Evolutionary conservation across 1,139 yeast genomes (phyloP), one percentile per base, ranked within the genome.

Genomic region (Entelexis paramagnoliae): DNA sequence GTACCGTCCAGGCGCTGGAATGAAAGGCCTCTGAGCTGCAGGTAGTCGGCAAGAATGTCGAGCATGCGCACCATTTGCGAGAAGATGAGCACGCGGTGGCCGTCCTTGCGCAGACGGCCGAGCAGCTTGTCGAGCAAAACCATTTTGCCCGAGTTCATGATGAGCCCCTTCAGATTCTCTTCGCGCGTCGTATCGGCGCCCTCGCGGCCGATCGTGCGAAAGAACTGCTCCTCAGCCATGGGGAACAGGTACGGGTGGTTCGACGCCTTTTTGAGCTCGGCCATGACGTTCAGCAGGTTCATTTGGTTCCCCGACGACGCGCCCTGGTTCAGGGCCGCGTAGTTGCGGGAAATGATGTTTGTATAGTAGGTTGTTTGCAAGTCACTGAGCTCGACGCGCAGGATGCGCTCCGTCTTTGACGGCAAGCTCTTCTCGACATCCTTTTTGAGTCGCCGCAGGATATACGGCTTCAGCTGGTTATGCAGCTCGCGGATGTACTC

Each of bases 61-160:
- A 91, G 74, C 79, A 91, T 88, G 62, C 96, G 75, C 33, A 91
- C 98, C 99, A 91, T 91, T 66, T 91, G 99, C 19, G 95, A 83
- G 68, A 91, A 91, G 55, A 91, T 89, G 52, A 91, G 74, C 2
- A 91, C 98, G 58, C 99, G 75, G 64, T 93, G 99, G 5, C 97
- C 98, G 68, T 91, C 98, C 64, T 84, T 84, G 58, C 80, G 79
- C 63, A 91, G 73, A 58, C 95, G 75, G 1, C 89, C 83, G 55
- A 91, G 73, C 39, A 91, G 73, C 66, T 93, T 91, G 68, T 91
- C 99, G 47, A 91, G 72, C 50, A 91, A 72, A 2, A 93, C 98
- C 98, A 93, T 91, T 66, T 91, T 91, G 62, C 99, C 99, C 17
- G 95, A 85, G 16, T 95, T 86, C 98, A 91, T 93, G 59, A 91